Conservation (phyloP, 139 green algal genomes). For the Haematococcus lacustris region DNA sequence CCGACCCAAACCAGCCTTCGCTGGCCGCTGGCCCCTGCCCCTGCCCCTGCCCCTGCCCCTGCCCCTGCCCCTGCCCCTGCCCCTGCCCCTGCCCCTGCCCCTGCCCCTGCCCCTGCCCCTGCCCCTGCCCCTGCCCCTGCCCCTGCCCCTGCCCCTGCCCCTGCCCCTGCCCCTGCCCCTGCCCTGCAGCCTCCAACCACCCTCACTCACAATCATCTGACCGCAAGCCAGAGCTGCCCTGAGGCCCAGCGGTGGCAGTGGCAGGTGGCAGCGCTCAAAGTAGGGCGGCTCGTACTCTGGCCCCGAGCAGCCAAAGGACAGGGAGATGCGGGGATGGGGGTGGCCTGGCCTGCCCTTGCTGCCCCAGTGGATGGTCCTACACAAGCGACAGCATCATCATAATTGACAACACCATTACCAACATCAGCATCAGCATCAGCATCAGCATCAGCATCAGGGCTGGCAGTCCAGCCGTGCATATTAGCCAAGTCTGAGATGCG, state of each 20-base stretch:
- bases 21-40: too few relatives aligned
- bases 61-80: too few relatives aligned
- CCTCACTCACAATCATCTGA: constrained; percentile 27
- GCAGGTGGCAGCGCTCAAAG: constrained; percentile 35
- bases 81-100: too few relatives aligned
- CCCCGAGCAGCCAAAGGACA: constrained; percentile 45
- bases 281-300: constrained; percentile 48
- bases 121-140: too few relatives aligned
- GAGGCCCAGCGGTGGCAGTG: constrained; percentile 30
- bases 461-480: background rate
- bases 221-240: constrained; percentile 30
- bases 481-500: background rate
- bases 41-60: too few relatives aligned
- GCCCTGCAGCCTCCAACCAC: background rate
- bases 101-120: too few relatives aligned
- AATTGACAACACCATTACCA: background rate
- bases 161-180: too few relatives aligned
- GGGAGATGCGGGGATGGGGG: constrained; percentile 34
- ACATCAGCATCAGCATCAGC: background rate
- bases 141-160: too few relatives aligned
- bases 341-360: constrained; percentile 27
- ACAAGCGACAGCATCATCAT: background rate
- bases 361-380: constrained; percentile 61
- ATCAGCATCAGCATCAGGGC: background rate
- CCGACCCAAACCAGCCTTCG: too few relatives aligned